These are phyloP conservation scores for Myochromella boudieri DNA, from an alignment of 768 basidiomycete species.

Conservation along the genomic window DNA sequence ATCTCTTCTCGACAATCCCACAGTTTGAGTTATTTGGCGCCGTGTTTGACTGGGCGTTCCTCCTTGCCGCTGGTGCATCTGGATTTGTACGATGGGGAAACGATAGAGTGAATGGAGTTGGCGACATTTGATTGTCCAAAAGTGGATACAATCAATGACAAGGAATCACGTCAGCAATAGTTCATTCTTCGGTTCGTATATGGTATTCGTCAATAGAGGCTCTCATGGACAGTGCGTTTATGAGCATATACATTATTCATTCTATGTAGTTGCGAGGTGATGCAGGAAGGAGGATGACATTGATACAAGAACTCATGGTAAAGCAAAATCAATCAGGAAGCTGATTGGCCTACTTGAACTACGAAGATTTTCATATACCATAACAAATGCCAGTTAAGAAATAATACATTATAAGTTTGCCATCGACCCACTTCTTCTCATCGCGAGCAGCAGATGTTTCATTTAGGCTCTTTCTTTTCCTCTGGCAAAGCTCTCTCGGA, in stretches of 20 bases:
- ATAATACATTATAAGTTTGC: conserved; percentile 86
- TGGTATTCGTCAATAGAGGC: too few relatives aligned
- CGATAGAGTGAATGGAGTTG: conserved; percentile 38
- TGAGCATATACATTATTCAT: too few relatives aligned
- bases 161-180: too few relatives aligned
- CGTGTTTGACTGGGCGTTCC: conserved; percentile 73
- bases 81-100: conserved; percentile 55
- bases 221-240: too few relatives aligned
- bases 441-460: too few relatives aligned
- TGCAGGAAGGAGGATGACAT: too few relatives aligned
- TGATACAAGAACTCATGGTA: too few relatives aligned
- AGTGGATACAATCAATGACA: neutral
- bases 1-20: conserved; percentile 73
- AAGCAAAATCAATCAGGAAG: too few relatives aligned
- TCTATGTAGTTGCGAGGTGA: too few relatives aligned
- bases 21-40: conserved; percentile 72
- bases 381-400: too few relatives aligned
- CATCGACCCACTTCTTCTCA: conserved; percentile 90
- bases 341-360: neutral
- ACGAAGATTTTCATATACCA: too few relatives aligned
- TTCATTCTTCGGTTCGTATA: too few relatives aligned
- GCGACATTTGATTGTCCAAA: conserved; percentile 11
- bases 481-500: conserved; percentile 74
- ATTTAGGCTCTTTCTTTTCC: conserved; percentile 72
- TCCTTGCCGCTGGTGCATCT: conserved; percentile 54